Conservation (phyloP, 345 rosid species). For the Microthlaspi erraticum region DNA sequence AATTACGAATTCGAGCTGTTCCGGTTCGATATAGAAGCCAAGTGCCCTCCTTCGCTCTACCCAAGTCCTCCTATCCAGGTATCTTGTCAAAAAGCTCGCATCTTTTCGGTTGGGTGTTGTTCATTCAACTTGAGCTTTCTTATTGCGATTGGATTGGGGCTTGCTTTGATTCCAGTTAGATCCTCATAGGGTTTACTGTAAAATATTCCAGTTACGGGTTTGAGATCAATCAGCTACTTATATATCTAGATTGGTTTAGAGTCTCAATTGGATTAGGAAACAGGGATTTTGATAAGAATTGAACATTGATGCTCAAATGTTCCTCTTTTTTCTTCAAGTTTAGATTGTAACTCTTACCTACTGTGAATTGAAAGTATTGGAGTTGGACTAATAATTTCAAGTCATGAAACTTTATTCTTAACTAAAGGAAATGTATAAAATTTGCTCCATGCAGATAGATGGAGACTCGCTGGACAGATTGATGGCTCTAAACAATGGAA, state of each 20-base stretch:
- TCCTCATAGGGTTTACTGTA: slow-evolving; percentile 12
- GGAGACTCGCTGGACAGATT: slow-evolving; percentile 67
- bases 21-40: slow-evolving; percentile 51
- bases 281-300: background rate
- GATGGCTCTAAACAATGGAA: slow-evolving; percentile 44
- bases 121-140: background rate
- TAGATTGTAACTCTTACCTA: background rate
- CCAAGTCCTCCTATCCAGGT: slow-evolving; percentile 74
- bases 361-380: background rate
- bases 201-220: background rate
- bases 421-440: slow-evolving; percentile 4
- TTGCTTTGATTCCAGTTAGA: slow-evolving; percentile 7
- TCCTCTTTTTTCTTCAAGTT: background rate
- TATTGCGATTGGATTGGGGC: background rate
- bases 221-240: no score
- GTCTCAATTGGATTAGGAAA: background rate
- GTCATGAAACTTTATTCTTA: background rate
- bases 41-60: slow-evolving; percentile 65
- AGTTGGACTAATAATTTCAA: background rate
- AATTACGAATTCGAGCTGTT: slow-evolving; percentile 54
- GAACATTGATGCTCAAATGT: background rate
- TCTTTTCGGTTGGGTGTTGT: background rate
- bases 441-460: slow-evolving; percentile 55
- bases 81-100: background rate
- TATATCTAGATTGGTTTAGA: no score